Evolutionary conservation across 140 eudicot species (phyloP).

Genomic region (Erigeron philadelphicus): DNA sequence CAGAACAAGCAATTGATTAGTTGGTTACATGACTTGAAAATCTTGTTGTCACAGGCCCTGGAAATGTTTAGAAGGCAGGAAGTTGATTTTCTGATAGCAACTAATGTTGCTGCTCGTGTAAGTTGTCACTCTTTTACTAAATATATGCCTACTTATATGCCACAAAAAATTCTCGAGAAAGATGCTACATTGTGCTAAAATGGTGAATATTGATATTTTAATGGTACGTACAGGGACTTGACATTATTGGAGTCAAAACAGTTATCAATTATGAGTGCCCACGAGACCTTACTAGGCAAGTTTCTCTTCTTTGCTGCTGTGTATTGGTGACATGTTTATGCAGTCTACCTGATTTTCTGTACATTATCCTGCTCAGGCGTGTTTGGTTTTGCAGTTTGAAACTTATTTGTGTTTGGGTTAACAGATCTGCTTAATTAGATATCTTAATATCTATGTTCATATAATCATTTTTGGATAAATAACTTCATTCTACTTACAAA

Average conservation of each 20-base stretch:
- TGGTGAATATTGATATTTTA: neutral
- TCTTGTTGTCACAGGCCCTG: slow-evolving; percentile 48
- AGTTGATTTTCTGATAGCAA: slow-evolving; percentile 80
- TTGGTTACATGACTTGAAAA: neutral
- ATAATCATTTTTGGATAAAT: neutral
- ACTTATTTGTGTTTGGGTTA: neutral
- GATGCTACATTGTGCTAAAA: slow-evolving; percentile 7
- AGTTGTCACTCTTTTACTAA: slow-evolving; percentile 21
- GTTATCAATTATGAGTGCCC: slow-evolving; percentile 90
- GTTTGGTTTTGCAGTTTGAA: slow-evolving; percentile 3
- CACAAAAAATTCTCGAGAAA: slow-evolving; percentile 4
- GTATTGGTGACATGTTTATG: neutral
- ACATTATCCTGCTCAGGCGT: neutral
- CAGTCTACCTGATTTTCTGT: slow-evolving; percentile 4
- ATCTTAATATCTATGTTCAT: neutral
- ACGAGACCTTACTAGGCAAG: slow-evolving; percentile 74
- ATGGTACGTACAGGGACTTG: slow-evolving; percentile 61
- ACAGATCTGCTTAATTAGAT: neutral
- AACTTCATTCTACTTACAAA: neutral
- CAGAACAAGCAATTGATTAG: no score
- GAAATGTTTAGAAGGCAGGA: slow-evolving; percentile 73
- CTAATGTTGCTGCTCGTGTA: slow-evolving; percentile 95
- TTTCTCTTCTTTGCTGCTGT: neutral
- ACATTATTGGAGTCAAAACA: slow-evolving; percentile 84
- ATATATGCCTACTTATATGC: slow-evolving; percentile 1